These are phyloP conservation scores for Chytriomyces hyalinus DNA, from an alignment of 192 early-diverging fungal species.

Conservation along the genomic window DNA sequence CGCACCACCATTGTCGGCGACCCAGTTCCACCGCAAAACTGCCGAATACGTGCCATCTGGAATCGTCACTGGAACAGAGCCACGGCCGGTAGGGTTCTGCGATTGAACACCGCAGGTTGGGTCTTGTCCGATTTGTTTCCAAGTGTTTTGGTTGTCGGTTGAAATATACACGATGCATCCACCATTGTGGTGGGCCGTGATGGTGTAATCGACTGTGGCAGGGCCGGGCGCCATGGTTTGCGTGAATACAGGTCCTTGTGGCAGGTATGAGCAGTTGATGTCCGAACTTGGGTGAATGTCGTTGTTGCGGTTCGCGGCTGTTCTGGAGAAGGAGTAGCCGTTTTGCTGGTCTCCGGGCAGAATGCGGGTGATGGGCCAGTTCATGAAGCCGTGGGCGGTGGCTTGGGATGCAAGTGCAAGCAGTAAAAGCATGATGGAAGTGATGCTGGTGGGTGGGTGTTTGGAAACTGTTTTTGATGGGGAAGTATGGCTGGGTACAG, in stretches of 20 bases:
- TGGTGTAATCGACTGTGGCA: constrained; percentile 18
- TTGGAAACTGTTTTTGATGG: too few species aligned
- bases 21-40: constrained; percentile 24
- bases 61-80: constrained; percentile 13
- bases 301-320: constrained; percentile 21
- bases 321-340: constrained; percentile 26
- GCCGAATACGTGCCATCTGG: constrained; percentile 20
- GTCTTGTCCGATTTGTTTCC: constrained; percentile 19
- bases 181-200: constrained; percentile 29
- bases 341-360: constrained; percentile 26
- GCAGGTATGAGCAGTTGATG: constrained; percentile 26
- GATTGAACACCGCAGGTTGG: constrained; percentile 15
- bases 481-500: too few species aligned
- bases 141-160: constrained; percentile 8
- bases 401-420: constrained; percentile 15
- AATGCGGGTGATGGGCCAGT: constrained; percentile 11
- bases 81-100: background rate
- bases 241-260: constrained; percentile 1
- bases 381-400: constrained; percentile 22
- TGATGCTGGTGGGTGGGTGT: too few species aligned
- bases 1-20: constrained; percentile 20
- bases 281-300: constrained; percentile 11
- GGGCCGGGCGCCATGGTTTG: constrained; percentile 8
- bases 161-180: constrained; percentile 30
- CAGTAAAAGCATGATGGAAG: background rate